phyloP scores from a whole-genome alignment of 371 early-diverging fungal species.

The Nematocida minor region DNA sequence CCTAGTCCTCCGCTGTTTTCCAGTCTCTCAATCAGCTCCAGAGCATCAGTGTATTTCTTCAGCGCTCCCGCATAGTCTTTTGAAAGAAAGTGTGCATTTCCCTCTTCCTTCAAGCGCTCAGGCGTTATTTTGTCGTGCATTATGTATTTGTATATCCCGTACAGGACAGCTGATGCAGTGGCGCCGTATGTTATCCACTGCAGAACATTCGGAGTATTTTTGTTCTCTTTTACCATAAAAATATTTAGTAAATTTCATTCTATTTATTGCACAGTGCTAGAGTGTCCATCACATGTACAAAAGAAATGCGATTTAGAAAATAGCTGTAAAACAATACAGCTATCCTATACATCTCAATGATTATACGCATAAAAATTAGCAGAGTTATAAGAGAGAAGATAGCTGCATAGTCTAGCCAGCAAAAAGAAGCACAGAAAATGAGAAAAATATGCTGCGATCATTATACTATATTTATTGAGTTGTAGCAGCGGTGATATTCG shows the following conservation, averaged over 20 bases:
- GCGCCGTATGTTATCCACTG: background rate
- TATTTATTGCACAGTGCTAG: background rate
- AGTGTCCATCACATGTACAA: too few relatives aligned
- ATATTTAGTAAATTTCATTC: background rate
- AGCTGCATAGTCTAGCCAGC: too few relatives aligned
- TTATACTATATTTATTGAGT: too few relatives aligned
- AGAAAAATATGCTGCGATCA: too few relatives aligned
- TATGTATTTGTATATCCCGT: conserved; percentile 28
- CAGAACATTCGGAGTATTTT: background rate
- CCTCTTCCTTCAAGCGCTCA: conserved; percentile 38
- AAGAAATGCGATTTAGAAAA: too few relatives aligned
- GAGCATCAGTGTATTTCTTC: background rate
- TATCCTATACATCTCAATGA: too few relatives aligned
- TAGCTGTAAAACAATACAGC: too few relatives aligned
- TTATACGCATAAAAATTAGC: too few relatives aligned
- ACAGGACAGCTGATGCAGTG: background rate
- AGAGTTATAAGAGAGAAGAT: too few relatives aligned
- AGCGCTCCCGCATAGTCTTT: conserved; percentile 23
- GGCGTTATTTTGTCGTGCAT: conserved; percentile 1
- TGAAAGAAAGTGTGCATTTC: background rate
- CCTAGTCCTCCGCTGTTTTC: background rate
- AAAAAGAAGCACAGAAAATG: too few relatives aligned
- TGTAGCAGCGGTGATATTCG: too few relatives aligned
- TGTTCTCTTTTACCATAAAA: background rate
- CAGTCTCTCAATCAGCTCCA: background rate